Percentiles rank a stretch among this genome's conserved stretches.
Conservation (phyloP, 148 eudicot genomes). For the Bassia scoparia region DNA sequence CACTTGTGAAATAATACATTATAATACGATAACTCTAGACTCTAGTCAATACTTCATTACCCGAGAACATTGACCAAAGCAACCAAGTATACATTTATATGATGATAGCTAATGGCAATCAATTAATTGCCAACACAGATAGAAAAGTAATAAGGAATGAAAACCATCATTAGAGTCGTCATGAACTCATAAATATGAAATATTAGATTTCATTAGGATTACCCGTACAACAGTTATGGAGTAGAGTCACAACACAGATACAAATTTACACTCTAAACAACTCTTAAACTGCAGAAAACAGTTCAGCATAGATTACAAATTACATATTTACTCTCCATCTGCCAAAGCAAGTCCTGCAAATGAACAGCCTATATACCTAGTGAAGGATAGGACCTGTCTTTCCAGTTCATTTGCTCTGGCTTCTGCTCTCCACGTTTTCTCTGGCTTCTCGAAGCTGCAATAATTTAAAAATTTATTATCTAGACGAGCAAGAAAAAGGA, state of each 20-base stretch:
- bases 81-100: background rate
- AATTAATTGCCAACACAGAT: background rate
- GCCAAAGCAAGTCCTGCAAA: constrained; percentile 9
- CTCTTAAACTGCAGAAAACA: background rate
- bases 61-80: background rate
- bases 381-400: constrained; percentile 58
- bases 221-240: background rate
- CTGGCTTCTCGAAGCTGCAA: constrained; percentile 82
- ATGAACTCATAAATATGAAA: background rate
- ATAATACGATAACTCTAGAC: background rate
- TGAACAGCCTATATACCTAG: constrained; percentile 6
- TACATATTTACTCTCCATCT: background rate
- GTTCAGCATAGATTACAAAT: background rate
- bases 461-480: constrained; percentile 12
- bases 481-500: background rate
- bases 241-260: background rate
- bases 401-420: constrained; percentile 89
- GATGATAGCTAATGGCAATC: background rate
- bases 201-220: background rate
- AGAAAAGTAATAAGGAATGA: background rate
- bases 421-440: constrained; percentile 85
- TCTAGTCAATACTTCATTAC: background rate
- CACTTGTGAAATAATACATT: background rate
- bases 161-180: background rate
- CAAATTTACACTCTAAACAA: background rate